Percentiles rank a stretch among this genome's conserved stretches.
phyloP scores from a whole-genome alignment of 2,329 filamentous ascomycete genomes.

The Akanthomyces lecanii region DNA sequence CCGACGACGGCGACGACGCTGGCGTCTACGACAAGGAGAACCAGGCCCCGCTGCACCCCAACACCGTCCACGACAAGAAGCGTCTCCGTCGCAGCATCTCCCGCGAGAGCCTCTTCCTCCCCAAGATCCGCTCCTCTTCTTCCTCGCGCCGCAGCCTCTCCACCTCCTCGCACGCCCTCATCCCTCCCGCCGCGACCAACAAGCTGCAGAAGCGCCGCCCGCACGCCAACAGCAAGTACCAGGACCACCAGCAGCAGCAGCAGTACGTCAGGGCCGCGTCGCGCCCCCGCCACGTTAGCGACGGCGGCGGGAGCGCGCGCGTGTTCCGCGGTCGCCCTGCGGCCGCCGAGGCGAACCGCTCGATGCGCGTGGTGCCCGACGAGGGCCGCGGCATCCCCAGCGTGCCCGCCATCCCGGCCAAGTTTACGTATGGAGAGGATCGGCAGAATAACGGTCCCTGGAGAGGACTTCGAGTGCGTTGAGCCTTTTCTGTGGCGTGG shows the following conservation, averaged over 20 bases:
- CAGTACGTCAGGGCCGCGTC: conserved; percentile 7
- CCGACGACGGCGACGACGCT: conserved; percentile 18
- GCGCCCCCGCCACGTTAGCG: conserved; percentile 20
- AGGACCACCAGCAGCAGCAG: conserved; percentile 9
- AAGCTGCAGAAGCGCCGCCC: conserved; percentile 27
- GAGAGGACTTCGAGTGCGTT: conserved; percentile 24
- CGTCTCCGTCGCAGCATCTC: conserved; percentile 51
- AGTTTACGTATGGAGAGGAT: conserved; percentile 36
- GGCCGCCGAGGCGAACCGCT: conserved; percentile 22
- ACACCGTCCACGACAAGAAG: conserved; percentile 40
- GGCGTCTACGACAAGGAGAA: conserved; percentile 15
- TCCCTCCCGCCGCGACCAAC: conserved; percentile 15
- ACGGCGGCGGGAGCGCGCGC: conserved; percentile 21
- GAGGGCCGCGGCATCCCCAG: conserved; percentile 44
- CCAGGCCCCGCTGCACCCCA: conserved; percentile 23
- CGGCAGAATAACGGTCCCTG: conserved; percentile 32
- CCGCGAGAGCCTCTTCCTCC: conserved; percentile 36
- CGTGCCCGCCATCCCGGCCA: conserved; percentile 41
- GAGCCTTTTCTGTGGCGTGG: neutral
- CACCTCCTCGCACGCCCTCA: conserved; percentile 21
- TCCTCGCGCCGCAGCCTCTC: conserved; percentile 27
- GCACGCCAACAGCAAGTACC: neutral
- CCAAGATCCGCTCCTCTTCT: conserved; percentile 29
- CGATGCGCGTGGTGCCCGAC: conserved; percentile 41
- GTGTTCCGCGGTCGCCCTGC: conserved; percentile 24